Base-by-base conservation (phyloP, 1,139 yeast species). In the Debaryomyces nepalensis region DNA sequence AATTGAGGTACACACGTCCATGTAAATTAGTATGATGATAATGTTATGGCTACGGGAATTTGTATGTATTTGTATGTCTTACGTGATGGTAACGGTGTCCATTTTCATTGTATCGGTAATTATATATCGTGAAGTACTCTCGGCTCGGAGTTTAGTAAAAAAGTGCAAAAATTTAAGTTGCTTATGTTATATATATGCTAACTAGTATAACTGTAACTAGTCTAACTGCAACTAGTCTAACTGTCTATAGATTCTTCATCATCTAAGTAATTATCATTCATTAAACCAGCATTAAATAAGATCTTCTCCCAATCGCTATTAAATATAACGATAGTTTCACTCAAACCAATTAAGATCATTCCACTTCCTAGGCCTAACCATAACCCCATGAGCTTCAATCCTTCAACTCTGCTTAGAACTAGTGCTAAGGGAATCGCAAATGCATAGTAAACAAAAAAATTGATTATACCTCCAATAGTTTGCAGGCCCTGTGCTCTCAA, bases 281-380 rank as follows among this genome's bases (percentile, higher is more conserved):
- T 34, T 24, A 24, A 16, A 4, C 66, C 64, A 1, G 73, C 69
- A 33, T 58, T 56, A 35, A 61, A 39, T 38, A 72, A 51, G 5
- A 73, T 66, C 15, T 61, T 60, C 15, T 73, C 76, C 78, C 77
- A 73, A 46, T 73, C 65, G 44, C 70, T 64, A 34, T 56, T 58
- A n/a, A 66, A 50, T 10, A 73, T 69, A 9, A 72, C 67, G 0
- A 55, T 18, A 1, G 69, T 64, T 54, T 91, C 95, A 15, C 77
- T 70, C 0, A 75, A 39, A 1, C 90, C 90, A 47, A 93, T 89
- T 24, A 81, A 52, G 26, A 82, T 59, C 76, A 90, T 76, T 0
- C 96, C 97, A 32, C 79, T 60, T 1, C 93, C 88, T 44, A 89
- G 79, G 5, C 97, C 97, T n/a, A 82, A 53, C 99, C 99, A 93